Evolutionary conservation across 345 rosid species (phyloP).

Genomic region (Xanthoceras sorbifolium): DNA sequence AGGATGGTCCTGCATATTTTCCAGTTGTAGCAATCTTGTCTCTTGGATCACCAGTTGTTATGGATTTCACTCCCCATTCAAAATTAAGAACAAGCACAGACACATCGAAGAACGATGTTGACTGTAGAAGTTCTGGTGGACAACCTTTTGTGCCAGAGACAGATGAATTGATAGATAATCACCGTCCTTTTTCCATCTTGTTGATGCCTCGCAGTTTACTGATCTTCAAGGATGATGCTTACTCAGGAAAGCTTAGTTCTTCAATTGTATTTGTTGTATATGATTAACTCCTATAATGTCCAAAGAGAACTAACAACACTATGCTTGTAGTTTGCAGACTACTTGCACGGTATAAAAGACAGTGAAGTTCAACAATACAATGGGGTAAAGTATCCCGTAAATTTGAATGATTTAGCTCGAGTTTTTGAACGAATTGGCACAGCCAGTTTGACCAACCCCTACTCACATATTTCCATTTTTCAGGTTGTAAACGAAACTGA

Average conservation of each 20-base stretch:
- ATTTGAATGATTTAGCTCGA: background rate
- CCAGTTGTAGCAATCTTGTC: constrained; percentile 91
- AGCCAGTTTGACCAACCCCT: background rate
- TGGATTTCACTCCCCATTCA: constrained; percentile 85
- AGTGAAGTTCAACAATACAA: constrained; percentile 44
- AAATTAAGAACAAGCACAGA: constrained; percentile 38
- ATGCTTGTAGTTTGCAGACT: constrained; percentile 50
- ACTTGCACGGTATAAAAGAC: constrained; percentile 78
- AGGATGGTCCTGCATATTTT: constrained; percentile 93
- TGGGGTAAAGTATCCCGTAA: constrained; percentile 37
- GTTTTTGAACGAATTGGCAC: background rate
- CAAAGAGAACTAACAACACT: background rate
- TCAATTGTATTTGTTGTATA: background rate
- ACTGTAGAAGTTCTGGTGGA: constrained; percentile 16
- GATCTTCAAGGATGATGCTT: constrained; percentile 81
- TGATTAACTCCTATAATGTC: background rate
- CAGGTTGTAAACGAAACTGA: constrained; percentile 56
- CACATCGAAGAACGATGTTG: constrained; percentile 6
- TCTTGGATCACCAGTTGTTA: constrained; percentile 76
- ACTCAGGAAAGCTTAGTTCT: constrained; percentile 46
- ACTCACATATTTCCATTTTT: background rate
- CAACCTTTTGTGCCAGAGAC: constrained; percentile 29
- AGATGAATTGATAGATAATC: constrained; percentile 32
- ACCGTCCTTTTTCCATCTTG: constrained; percentile 56
- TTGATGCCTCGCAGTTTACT: constrained; percentile 84